phyloP scores from a whole-genome alignment of 371 early-diverging fungal species.

The Saksenaea oblongispora region DNA sequence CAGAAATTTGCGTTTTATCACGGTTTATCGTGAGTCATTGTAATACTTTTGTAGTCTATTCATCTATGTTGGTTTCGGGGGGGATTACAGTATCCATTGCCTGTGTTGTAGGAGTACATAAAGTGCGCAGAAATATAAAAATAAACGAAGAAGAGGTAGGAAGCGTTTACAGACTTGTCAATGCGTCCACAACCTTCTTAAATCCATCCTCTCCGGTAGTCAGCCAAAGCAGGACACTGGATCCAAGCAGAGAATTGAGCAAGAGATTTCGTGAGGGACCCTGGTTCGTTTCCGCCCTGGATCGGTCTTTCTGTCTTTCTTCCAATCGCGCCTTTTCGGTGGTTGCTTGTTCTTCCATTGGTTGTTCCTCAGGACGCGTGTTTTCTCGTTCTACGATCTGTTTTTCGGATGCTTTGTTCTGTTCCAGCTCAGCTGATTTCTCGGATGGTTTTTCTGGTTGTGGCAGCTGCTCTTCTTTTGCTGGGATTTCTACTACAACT shows the following conservation, averaged over 20 bases:
- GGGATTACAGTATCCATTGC: neutral
- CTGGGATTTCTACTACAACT: neutral
- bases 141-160: neutral
- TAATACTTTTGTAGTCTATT: constrained; percentile 5
- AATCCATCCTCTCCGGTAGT: neutral
- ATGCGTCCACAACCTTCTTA: neutral
- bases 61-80: neutral
- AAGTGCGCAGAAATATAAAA: neutral
- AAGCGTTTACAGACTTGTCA: neutral
- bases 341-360: neutral
- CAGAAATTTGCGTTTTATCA: neutral
- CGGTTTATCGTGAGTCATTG: neutral
- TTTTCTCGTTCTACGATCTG: neutral
- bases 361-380: neutral
- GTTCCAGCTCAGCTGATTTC: neutral
- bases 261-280: neutral
- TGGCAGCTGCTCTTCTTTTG: neutral
- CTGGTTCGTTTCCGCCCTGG: neutral
- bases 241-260: neutral
- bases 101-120: neutral
- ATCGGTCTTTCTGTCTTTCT: neutral
- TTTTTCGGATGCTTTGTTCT: neutral
- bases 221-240: neutral
- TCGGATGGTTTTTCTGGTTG: neutral
- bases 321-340: neutral